A percentile compares a stretch with the other conserved stretches of the same genome.
phyloP scores from a whole-genome alignment of 371 early-diverging fungal genomes.

The Mucor indicus region DNA sequence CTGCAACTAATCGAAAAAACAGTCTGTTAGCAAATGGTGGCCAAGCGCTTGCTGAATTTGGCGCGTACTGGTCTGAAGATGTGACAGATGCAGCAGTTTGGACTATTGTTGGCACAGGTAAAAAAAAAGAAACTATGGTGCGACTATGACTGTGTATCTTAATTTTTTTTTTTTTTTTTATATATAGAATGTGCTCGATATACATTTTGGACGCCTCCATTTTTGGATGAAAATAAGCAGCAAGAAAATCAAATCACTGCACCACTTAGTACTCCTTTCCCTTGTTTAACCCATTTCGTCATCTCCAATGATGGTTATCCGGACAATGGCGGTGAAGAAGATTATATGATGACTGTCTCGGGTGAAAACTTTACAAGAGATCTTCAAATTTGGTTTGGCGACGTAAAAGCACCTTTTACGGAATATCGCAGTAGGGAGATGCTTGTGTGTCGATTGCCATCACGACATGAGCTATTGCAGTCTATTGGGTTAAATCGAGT shows the following conservation, averaged over 20 bases:
- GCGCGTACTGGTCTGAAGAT: conserved; percentile 74
- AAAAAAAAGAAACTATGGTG: too few relatives aligned
- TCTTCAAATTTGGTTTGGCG: conserved; percentile 70
- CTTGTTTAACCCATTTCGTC: conserved; percentile 4
- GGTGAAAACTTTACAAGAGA: conserved; percentile 67
- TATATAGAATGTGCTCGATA: conserved; percentile 64
- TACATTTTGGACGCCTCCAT: conserved; percentile 60
- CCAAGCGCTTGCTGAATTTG: conserved; percentile 9
- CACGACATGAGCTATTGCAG: conserved; percentile 22
- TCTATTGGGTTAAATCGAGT: too few relatives aligned
- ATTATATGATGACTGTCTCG: conserved; percentile 23
- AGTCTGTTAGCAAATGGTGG: conserved; percentile 4
- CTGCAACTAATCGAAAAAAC: too few relatives aligned
- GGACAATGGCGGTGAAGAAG: too few relatives aligned
- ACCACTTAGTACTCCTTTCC: conserved; percentile 19
- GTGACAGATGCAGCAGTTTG: conserved; percentile 84
- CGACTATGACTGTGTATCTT: too few relatives aligned
- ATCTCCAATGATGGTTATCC: conserved; percentile 4
- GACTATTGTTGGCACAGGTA: conserved; percentile 83
- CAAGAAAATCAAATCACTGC: conserved; percentile 9
- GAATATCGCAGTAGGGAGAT: conserved; percentile 42
- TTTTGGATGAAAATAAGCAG: conserved; percentile 7
- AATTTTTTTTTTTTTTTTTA: not conserved
- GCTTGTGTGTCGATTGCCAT: conserved; percentile 29
- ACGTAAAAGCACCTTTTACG: conserved; percentile 23